These are phyloP conservation scores for Eragrostis curvula DNA, from an alignment of 176 grass and related monocot genomes.

Conservation along the genomic window DNA sequence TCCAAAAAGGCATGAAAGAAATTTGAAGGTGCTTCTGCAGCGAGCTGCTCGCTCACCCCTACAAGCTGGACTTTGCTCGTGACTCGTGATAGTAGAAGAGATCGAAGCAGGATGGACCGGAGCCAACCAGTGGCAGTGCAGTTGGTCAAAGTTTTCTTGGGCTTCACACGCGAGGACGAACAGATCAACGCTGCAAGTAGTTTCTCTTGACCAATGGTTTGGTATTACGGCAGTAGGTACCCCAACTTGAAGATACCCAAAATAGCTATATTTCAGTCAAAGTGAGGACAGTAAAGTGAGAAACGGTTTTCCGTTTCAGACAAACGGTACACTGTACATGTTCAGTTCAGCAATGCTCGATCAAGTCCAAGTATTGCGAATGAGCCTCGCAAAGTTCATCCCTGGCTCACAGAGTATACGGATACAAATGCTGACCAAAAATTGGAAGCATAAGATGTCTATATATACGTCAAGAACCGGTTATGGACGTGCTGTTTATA, in stretches of 20 bases:
- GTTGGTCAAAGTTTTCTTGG: not conserved
- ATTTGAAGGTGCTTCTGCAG: not conserved
- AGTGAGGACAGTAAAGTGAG: not conserved
- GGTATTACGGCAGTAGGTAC: not conserved
- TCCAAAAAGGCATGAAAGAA: not conserved
- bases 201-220: not conserved
- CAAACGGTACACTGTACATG: too few species aligned
- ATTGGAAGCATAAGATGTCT: too few species aligned
- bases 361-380: not conserved
- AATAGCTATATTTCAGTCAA: not conserved
- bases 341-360: not conserved
- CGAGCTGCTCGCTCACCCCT: not conserved
- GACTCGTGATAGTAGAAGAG: not conserved
- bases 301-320: not conserved
- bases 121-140: not conserved
- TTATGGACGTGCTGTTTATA: too few species aligned
- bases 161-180: constrained; percentile 26
- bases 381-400: not conserved
- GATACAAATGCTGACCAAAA: not conserved
- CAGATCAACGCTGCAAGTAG: constrained; percentile 11
- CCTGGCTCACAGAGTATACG: not conserved
- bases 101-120: not conserved
- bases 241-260: not conserved
- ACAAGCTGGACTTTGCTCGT: not conserved
- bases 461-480: too few species aligned